Conservation (phyloP, 805 yeast genomes). For the Pichia nakasei region DNA sequence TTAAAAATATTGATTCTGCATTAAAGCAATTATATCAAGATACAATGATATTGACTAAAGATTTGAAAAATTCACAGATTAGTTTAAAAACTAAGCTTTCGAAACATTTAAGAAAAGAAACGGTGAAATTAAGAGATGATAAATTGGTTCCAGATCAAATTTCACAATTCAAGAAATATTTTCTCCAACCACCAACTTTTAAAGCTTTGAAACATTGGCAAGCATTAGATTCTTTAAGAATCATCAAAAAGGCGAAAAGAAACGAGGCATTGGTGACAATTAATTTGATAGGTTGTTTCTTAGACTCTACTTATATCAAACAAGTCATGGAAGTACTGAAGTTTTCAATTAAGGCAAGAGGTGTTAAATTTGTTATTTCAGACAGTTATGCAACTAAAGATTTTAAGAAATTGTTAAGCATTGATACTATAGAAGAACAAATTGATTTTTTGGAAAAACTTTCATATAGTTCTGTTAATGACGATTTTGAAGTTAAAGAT, state of each 20-base stretch:
- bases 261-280: slow-evolving; percentile 20
- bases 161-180: slow-evolving; percentile 14
- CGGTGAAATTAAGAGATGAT: slow-evolving; percentile 38
- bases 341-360: slow-evolving; percentile 4
- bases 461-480: not conserved
- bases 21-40: slow-evolving; percentile 53
- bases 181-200: not conserved
- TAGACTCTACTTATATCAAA: slow-evolving; percentile 26
- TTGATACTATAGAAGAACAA: slow-evolving; percentile 4
- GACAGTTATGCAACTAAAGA: slow-evolving; percentile 8
- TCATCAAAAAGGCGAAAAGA: not conserved
- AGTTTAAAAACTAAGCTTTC: slow-evolving; percentile 24
- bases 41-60: slow-evolving; percentile 26
- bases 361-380: slow-evolving; percentile 15
- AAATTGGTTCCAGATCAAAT: slow-evolving; percentile 42
- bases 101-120: slow-evolving; percentile 34
- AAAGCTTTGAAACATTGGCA: not conserved
- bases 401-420: slow-evolving; percentile 2
- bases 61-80: slow-evolving; percentile 22
- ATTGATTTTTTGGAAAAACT: not conserved
- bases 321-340: slow-evolving; percentile 37
- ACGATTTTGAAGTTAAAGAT: slow-evolving; percentile 1
- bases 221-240: not conserved
- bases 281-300: slow-evolving; percentile 55
- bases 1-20: slow-evolving; percentile 40